Conservation (phyloP, 352 stramenopile species). For the Phytophthora chlamydospora region DNA sequence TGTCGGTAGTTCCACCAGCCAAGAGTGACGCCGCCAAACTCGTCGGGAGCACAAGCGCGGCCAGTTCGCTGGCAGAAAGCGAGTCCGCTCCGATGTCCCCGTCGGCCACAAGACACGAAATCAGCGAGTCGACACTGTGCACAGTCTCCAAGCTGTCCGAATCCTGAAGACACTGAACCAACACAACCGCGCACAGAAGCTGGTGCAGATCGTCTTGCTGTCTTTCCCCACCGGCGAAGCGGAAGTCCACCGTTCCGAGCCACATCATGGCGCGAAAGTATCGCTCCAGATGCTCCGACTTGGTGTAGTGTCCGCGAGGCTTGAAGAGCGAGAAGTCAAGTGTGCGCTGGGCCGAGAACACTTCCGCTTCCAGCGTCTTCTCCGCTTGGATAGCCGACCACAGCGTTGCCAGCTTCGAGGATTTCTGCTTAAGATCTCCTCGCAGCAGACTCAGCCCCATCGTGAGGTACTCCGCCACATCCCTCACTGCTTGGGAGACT, state of each 20-base stretch:
- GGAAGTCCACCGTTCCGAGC: slow-evolving; percentile 35
- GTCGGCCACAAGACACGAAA: slow-evolving; percentile 27
- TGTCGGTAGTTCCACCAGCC: not conserved
- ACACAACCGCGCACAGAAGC: slow-evolving; percentile 23
- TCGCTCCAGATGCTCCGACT: slow-evolving; percentile 14
- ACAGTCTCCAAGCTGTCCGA: slow-evolving; percentile 11
- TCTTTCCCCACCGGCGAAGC: slow-evolving; percentile 21
- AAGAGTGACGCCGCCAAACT: not conserved
- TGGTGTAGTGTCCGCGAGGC: slow-evolving; percentile 33
- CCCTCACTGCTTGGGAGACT: slow-evolving; percentile 3
- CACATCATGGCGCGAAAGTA: slow-evolving; percentile 36
- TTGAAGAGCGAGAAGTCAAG: slow-evolving; percentile 39
- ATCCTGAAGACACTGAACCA: slow-evolving; percentile 21
- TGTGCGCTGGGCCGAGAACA: slow-evolving; percentile 16
- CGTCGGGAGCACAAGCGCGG: not conserved
- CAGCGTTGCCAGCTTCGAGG: not conserved
- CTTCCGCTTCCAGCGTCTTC: not conserved
- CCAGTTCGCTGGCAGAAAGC: slow-evolving; percentile 15
- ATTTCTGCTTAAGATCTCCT: not conserved
- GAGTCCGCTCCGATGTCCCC: slow-evolving; percentile 26
- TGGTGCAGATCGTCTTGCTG: slow-evolving; percentile 19
- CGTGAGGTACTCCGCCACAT: slow-evolving; percentile 25
- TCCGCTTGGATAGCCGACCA: slow-evolving; percentile 6
- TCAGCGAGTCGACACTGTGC: slow-evolving; percentile 9
- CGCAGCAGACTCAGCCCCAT: slow-evolving; percentile 20